Percentiles rank a stretch among this genome's conserved stretches.
Conservation (phyloP, 1,284 basidiomycete species). For the Gymnopus androsaceus region DNA sequence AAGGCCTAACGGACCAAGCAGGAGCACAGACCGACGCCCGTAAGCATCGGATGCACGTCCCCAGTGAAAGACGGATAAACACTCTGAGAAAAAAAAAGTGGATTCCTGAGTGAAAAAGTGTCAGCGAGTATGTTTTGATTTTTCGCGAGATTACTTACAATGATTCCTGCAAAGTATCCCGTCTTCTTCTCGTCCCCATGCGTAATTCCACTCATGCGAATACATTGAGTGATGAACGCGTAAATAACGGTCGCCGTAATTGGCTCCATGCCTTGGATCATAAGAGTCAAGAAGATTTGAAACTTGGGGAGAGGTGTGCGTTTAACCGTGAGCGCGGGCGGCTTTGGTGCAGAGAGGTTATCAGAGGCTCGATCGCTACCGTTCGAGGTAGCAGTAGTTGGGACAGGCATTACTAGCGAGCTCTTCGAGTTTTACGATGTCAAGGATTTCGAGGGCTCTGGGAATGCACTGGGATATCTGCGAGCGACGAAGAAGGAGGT, state of each 20-base stretch:
- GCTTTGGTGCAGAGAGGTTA: too few species aligned
- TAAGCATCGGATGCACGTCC: background rate
- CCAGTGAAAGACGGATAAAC: background rate
- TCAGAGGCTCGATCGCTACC: too few species aligned
- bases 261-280: conserved; percentile 3
- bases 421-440: too few species aligned
- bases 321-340: too few species aligned
- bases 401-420: too few species aligned
- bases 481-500: too few species aligned
- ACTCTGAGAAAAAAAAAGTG: background rate
- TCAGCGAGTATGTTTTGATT: background rate
- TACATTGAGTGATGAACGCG: conserved; percentile 54
- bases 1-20: background rate
- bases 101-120: background rate
- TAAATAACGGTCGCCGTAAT: conserved; percentile 40
- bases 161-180: conserved; percentile 54
- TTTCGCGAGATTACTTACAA: conserved; percentile 34
- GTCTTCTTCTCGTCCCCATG: conserved; percentile 44
- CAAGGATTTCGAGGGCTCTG: too few species aligned
- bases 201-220: conserved; percentile 50
- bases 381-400: too few species aligned
- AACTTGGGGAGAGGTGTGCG: conserved; percentile 5
- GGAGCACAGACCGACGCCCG: background rate
- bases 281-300: background rate
- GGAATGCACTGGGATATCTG: too few species aligned